Evolutionary conservation across 176 grass and related monocot genomes (phyloP), one percentile per base, ranked within the genome.

Genomic region (Lolium multiflorum): DNA sequence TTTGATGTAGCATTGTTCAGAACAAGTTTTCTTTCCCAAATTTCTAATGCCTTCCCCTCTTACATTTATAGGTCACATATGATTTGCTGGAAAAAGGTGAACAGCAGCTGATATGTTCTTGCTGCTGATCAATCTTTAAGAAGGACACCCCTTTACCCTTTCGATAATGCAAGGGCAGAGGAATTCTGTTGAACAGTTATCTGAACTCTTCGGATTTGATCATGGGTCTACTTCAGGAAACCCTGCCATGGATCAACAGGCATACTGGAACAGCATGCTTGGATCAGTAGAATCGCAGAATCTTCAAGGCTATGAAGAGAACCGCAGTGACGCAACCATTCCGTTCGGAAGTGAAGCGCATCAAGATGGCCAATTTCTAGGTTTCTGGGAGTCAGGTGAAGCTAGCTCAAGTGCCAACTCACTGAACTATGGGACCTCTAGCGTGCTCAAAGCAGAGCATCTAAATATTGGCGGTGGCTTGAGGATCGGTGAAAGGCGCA

Each of bases 221-320:
- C 51, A 84, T 68, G 78, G 62, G 38, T 88, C 90, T 37, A 86
- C 44, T 86, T 90, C 93, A 28, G 81, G 88, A 31, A 87, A 73
- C 72, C 84, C 88, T 37, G 86, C 60, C 83, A 82, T 91, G 81
- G 93, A 95, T 65, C 93, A 95, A 28, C 88, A 95, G 16, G 59
- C 60, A 48, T 90, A 90, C 74, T 89, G 90, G 90, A 92, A 89
- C 13, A 88, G 31, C 85, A 78, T 87, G 75, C 67, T 85, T 77
- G 86, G 83, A 58, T 80, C 92, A 51, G 83, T 83, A 80, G 92
- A 91, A 41, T 71, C 83, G 11, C 92, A 93, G 21, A 91, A 80
- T 83, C 79, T 86, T 52, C 92, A 73, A 31, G 86, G 76, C 22
- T 93, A 86, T 71, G 67, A 89, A 48, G 46, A 80, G 73, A 80